Conservation (phyloP, 306 rosid species). For the Pterocarpus santalinus region DNA sequence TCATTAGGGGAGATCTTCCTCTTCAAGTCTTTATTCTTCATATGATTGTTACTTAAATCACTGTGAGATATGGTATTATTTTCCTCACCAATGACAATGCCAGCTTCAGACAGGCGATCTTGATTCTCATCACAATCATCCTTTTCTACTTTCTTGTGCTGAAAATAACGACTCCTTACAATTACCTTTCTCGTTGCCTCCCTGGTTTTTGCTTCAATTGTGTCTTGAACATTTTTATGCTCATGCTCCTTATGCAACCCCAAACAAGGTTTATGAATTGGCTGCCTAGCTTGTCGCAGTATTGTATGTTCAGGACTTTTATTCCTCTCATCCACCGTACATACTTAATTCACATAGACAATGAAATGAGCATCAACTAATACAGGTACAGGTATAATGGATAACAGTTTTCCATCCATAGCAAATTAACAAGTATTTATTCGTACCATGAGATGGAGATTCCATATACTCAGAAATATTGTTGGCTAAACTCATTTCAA, state of each 20-base stretch:
- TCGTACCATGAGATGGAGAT: constrained; percentile 62
- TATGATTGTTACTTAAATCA: constrained; percentile 48
- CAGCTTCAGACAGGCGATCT: constrained; percentile 40
- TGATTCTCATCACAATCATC: constrained; percentile 50
- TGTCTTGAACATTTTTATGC: constrained; percentile 44
- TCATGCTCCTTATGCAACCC: constrained; percentile 64
- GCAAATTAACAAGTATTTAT: constrained; percentile 39
- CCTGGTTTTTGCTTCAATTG: constrained; percentile 58
- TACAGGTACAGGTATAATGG: constrained; percentile 33
- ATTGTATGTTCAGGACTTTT: constrained; percentile 58
- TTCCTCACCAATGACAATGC: constrained; percentile 36
- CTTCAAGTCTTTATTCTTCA: constrained; percentile 56
- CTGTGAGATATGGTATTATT: constrained; percentile 48
- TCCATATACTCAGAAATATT: constrained; percentile 48
- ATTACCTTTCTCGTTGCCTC: constrained; percentile 65
- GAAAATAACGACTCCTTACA: constrained; percentile 79
- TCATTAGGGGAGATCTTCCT: constrained; percentile 68
- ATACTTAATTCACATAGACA: constrained; percentile 50
- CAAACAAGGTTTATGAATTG: constrained; percentile 84
- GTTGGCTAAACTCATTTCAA: constrained; percentile 50
- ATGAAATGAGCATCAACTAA: constrained; percentile 48
- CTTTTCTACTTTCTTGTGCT: constrained; percentile 59
- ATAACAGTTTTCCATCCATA: constrained; percentile 34
- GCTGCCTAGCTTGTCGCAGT: constrained; percentile 63
- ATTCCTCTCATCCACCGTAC: constrained; percentile 45